These are phyloP conservation scores for Diaporthe ilicicola DNA, from an alignment of 2,329 filamentous ascomycete genomes.

Conservation along the genomic window DNA sequence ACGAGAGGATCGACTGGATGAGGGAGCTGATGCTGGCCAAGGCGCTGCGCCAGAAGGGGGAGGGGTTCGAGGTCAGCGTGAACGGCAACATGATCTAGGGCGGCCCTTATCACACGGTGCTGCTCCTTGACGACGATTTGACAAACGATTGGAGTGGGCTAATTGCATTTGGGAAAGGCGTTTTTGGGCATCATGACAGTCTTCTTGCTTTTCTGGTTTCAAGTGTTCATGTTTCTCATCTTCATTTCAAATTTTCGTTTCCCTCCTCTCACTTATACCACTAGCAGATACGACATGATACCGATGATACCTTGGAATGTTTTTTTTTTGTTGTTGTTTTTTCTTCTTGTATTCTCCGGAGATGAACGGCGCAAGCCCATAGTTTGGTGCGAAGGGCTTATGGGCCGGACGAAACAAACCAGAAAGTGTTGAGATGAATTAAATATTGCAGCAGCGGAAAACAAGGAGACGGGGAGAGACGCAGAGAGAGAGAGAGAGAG, in stretches of 20 bases:
- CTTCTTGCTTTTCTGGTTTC: slow-evolving; percentile 32
- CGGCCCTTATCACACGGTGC: not conserved
- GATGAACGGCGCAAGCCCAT: slow-evolving; percentile 24
- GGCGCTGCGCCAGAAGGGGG: slow-evolving; percentile 82
- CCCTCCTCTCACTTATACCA: slow-evolving; percentile 28
- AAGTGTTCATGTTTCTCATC: not conserved
- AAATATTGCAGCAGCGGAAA: not conserved
- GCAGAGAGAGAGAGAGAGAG: no score
- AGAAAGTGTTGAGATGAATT: not conserved
- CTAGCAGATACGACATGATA: slow-evolving; percentile 31
- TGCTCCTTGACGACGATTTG: slow-evolving; percentile 21
- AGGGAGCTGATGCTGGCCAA: slow-evolving; percentile 91
- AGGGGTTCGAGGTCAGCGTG: slow-evolving; percentile 83
- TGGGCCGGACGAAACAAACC: slow-evolving; percentile 1
- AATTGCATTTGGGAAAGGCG: slow-evolving; percentile 30
- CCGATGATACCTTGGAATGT: slow-evolving; percentile 34
- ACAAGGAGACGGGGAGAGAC: not conserved
- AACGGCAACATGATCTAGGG: slow-evolving; percentile 78
- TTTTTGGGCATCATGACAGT: slow-evolving; percentile 26
- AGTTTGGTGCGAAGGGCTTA: slow-evolving; percentile 14
- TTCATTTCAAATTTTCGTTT: not conserved
- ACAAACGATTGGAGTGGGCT: not conserved
- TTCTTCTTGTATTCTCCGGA: slow-evolving; percentile 4
- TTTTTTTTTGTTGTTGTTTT: slow-evolving; percentile 12
- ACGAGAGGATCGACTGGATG: slow-evolving; percentile 98